Percentiles rank a stretch among this genome's conserved stretches.
Evolutionary conservation across 495 filamentous ascomycete genomes (phyloP).

Genomic region (Staphylotrichum longicolle): DNA sequence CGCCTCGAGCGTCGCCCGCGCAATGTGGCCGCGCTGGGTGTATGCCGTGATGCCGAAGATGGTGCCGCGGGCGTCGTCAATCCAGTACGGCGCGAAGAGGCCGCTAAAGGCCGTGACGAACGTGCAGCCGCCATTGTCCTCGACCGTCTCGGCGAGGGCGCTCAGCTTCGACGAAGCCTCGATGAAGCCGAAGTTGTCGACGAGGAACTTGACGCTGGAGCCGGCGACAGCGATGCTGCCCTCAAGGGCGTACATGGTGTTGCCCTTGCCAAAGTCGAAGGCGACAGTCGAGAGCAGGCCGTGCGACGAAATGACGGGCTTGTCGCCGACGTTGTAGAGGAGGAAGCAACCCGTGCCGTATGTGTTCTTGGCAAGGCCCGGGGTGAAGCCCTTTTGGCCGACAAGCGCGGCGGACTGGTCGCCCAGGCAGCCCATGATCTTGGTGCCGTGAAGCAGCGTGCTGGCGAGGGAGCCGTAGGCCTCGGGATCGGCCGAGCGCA

Average conservation of each 20-base stretch:
- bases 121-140: slow-evolving; percentile 83
- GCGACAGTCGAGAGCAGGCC: slow-evolving; percentile 85
- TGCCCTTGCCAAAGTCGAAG: slow-evolving; percentile 72
- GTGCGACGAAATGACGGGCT: slow-evolving; percentile 85
- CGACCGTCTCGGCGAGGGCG: slow-evolving; percentile 73
- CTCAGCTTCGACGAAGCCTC: slow-evolving; percentile 73
- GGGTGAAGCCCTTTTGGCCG: slow-evolving; percentile 83
- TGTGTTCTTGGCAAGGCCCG: slow-evolving; percentile 89
- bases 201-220: slow-evolving; percentile 82
- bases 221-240: slow-evolving; percentile 89
- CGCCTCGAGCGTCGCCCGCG: slow-evolving; percentile 88
- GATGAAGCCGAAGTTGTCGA: slow-evolving; percentile 85
- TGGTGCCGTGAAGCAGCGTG: slow-evolving; percentile 69
- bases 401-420: slow-evolving; percentile 91
- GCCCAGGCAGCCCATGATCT: slow-evolving; percentile 81
- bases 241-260: slow-evolving; percentile 85
- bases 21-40: slow-evolving; percentile 85
- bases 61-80: slow-evolving; percentile 89
- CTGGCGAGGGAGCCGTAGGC: slow-evolving; percentile 66
- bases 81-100: slow-evolving; percentile 95
- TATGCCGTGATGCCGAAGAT: slow-evolving; percentile 90
- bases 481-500: slow-evolving; percentile 74
- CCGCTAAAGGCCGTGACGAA: slow-evolving; percentile 97
- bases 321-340: slow-evolving; percentile 85
- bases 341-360: slow-evolving; percentile 96